Evolutionary conservation across 768 basidiomycete species (phyloP), one percentile per base, ranked within the genome.

Genomic region (Tricholoma furcatifolium): DNA sequence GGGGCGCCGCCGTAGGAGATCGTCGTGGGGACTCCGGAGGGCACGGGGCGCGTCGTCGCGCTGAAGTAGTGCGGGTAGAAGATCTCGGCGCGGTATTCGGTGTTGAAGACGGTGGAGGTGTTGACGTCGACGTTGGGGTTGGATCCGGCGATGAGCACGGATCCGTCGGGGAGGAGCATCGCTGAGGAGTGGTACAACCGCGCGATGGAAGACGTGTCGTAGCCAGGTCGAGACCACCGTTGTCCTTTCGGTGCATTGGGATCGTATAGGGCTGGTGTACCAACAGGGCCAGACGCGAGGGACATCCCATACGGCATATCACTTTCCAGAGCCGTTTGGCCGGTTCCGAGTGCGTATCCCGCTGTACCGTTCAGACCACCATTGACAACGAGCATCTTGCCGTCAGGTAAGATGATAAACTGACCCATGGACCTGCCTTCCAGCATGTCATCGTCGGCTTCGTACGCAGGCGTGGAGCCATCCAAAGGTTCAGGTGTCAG

Each of bases 61-160:
- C 80, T 74, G 73, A 87, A 98, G 74, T 96, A 98, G n/a, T 84
- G 78, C 0, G 96, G 96, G 74, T 94, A 97, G 76, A 93, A 98
- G 32, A 85, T 79, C 66, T 95, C 93, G 1, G 88, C 85, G 32
- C 81, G 73, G 62, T 94, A 95, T 15, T 84, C 81, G 2, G 92
- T 93, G 1, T 88, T 86, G 75, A 75, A 93, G 38, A 76, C 39
- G 9, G 80, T 77, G n/a, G 71, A 67, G 35, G 72, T 47, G 59
- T 87, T 85, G 51, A 88, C 86, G 59, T 98, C 94, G 27, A 88
- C 76, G 63, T 94, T 95, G 1, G 94, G 93, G 72, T 98, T 97
- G 35, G 91, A 93, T 6, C 95, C 95, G 40, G 91, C 92, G 56
- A 95, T 79, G 49, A 96, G 68, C 36, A 98, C 84, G 3, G 88